Conservation (phyloP, 176 grass and related monocot genomes). For the Bolboschoenus planiculmis region DNA sequence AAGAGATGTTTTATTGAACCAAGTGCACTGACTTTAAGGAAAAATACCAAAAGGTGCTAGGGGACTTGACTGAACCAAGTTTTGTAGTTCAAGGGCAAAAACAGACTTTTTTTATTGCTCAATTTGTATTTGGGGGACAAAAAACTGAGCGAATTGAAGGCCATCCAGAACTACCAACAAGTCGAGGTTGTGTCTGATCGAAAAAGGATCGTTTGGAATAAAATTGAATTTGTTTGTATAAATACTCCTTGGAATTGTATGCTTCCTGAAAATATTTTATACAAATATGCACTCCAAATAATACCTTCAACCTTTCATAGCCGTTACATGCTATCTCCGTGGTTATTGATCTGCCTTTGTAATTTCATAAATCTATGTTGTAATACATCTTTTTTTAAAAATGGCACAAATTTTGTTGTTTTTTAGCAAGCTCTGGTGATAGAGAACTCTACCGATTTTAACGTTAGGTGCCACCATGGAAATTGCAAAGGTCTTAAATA, state of each 20-base stretch:
- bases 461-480: constrained; percentile 61
- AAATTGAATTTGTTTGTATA: not conserved
- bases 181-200: not conserved
- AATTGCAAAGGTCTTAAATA: constrained; percentile 46
- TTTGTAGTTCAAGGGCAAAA: not conserved
- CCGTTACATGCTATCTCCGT: not conserved
- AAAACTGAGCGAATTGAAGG: not conserved
- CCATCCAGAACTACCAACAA: not conserved
- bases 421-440: constrained; percentile 91
- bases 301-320: not conserved
- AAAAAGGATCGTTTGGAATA: not conserved
- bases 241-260: not conserved
- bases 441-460: constrained; percentile 68
- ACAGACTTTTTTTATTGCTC: not conserved
- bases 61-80: not conserved
- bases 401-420: constrained; percentile 22
- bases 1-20: not conserved
- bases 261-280: not conserved
- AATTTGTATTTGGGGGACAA: not conserved
- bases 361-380: not conserved
- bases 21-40: not conserved
- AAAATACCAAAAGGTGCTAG: not conserved
- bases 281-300: not conserved
- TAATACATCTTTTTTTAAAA: not conserved
- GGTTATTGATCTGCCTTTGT: constrained; percentile 7